A percentile compares a stretch with the other conserved stretches of the same genome.
Evolutionary conservation across 352 stramenopile genomes (phyloP).

Genomic region (Pythium vanterpoolii): DNA sequence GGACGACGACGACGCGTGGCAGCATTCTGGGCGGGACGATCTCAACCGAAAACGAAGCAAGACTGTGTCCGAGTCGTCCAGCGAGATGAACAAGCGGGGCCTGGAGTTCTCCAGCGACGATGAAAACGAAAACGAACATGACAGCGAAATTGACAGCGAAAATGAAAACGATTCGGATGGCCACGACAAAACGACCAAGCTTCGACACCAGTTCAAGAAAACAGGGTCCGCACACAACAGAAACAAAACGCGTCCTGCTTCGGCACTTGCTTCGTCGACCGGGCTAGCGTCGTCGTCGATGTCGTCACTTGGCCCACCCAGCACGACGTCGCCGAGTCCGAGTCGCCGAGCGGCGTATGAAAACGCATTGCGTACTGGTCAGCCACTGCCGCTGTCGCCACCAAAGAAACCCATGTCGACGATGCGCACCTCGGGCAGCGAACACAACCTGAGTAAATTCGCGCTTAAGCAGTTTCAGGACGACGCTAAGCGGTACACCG

Average conservation of each 20-base stretch:
- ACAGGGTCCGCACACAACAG: conserved; percentile 15
- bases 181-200: not conserved
- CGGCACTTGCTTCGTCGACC: conserved; percentile 4
- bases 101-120: conserved; percentile 30
- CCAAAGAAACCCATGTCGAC: conserved; percentile 13
- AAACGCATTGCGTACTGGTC: conserved; percentile 21
- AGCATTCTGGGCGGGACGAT: conserved; percentile 1
- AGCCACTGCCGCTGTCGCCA: conserved; percentile 24
- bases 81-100: conserved; percentile 33
- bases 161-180: not conserved
- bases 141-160: too few species aligned
- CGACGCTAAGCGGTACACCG: conserved; percentile 68
- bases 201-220: not conserved
- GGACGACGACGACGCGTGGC: conserved; percentile 6
- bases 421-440: conserved; percentile 19
- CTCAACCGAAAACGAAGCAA: conserved; percentile 29
- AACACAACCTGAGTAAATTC: conserved; percentile 40
- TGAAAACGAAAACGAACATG: too few species aligned
- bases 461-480: conserved; percentile 76
- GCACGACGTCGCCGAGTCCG: conserved; percentile 10
- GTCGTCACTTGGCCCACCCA: not conserved
- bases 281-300: too few species aligned
- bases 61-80: conserved; percentile 33
- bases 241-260: conserved; percentile 22
- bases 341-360: conserved; percentile 17